Percentiles rank a stretch among this genome's conserved stretches.
phyloP scores from a whole-genome alignment of 768 basidiomycete genomes.

The Pleurotus tuber-regium region DNA sequence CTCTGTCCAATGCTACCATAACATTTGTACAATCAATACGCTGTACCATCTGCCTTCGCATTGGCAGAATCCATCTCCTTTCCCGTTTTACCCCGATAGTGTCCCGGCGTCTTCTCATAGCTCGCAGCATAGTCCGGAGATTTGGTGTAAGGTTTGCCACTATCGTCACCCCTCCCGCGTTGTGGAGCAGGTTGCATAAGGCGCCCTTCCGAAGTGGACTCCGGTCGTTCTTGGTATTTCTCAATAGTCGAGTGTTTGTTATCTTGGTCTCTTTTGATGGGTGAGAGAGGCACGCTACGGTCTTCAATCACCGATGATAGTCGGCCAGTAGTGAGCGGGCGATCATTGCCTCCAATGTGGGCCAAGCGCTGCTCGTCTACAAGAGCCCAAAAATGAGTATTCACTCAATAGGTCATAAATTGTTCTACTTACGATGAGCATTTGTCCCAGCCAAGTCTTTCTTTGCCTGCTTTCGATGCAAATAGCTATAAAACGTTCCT shows the following conservation, averaged over 20 bases:
- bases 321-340: not conserved
- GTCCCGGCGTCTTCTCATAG: not conserved
- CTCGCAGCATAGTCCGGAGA: not conserved
- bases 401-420: not conserved
- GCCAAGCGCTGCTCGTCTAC: not conserved
- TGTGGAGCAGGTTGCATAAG: not conserved
- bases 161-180: not conserved
- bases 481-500: not conserved
- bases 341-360: not conserved
- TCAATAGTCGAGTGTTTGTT: constrained; percentile 1
- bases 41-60: too few species aligned
- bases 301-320: not conserved
- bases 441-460: not conserved
- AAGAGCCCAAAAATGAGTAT: not conserved
- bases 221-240: not conserved
- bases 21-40: too few species aligned
- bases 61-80: too few species aligned
- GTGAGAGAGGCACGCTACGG: not conserved
- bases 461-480: constrained; percentile 2
- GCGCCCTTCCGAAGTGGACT: not conserved
- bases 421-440: not conserved
- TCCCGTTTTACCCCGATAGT: too few species aligned
- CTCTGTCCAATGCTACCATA: too few species aligned
- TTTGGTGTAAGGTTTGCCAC: not conserved
- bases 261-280: not conserved